Conservation (phyloP, 1,284 basidiomycete species). For the Binderoboletus segoi region DNA sequence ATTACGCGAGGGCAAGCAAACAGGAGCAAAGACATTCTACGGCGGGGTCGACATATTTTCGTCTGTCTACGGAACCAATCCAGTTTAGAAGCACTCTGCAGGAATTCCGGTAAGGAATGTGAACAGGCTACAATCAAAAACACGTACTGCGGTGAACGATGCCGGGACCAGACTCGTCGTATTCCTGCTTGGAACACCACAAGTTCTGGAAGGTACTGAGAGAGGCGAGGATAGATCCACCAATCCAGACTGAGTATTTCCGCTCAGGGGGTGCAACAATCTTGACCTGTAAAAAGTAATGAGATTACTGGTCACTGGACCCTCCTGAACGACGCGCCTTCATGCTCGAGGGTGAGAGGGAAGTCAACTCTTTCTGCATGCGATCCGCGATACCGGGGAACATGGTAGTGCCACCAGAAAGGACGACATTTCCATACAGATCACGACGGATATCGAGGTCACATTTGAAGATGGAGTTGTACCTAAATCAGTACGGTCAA, state of each 20-base stretch:
- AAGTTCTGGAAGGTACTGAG: slow-evolving; percentile 95
- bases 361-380: slow-evolving; percentile 97
- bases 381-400: slow-evolving; percentile 97
- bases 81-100: slow-evolving; percentile 39
- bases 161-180: slow-evolving; percentile 85
- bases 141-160: slow-evolving; percentile 81
- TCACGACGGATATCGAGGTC: slow-evolving; percentile 86
- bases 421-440: slow-evolving; percentile 91
- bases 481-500: slow-evolving; percentile 46
- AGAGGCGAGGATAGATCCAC: slow-evolving; percentile 96
- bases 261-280: slow-evolving; percentile 91
- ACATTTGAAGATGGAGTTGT: slow-evolving; percentile 87
- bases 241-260: slow-evolving; percentile 98
- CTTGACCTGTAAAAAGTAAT: slow-evolving; percentile 72
- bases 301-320: neutral
- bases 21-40: slow-evolving; percentile 31
- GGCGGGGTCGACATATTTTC: slow-evolving; percentile 26
- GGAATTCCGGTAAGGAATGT: neutral
- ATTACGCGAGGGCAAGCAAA: slow-evolving; percentile 14
- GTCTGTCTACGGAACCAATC: slow-evolving; percentile 21
- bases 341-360: slow-evolving; percentile 80
- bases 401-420: slow-evolving; percentile 97
- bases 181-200: slow-evolving; percentile 93
- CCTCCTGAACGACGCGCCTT: slow-evolving; percentile 64
- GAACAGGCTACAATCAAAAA: neutral